Evolutionary conservation across 176 grass and related monocot species (phyloP).

Genomic region (Rhipidocladum racemiflorum): DNA sequence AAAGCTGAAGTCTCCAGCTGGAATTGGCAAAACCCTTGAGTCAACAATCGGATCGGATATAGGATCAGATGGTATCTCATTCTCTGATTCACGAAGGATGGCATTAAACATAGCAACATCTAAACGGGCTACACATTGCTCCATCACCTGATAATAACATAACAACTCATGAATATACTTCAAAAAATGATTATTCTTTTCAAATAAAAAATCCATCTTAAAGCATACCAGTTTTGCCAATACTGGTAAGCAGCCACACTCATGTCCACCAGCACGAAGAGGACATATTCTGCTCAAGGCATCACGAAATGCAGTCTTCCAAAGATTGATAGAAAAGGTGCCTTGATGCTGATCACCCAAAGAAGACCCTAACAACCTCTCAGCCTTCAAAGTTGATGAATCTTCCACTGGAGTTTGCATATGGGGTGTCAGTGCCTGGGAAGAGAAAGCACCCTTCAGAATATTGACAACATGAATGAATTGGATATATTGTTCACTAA

Average conservation of each 20-base stretch:
- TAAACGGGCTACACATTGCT: conserved; percentile 81
- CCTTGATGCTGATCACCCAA: conserved; percentile 63
- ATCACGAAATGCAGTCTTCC: conserved; percentile 74
- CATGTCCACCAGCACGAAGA: conserved; percentile 61
- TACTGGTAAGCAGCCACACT: conserved; percentile 84
- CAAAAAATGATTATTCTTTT: background rate
- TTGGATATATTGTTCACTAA: background rate
- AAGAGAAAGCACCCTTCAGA: conserved; percentile 30
- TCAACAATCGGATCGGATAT: conserved; percentile 87
- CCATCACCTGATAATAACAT: conserved; percentile 75
- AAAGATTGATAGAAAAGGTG: conserved; percentile 66
- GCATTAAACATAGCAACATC: conserved; percentile 97
- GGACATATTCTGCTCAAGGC: conserved; percentile 77
- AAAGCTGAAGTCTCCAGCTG: conserved; percentile 74
- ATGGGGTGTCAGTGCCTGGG: conserved; percentile 65
- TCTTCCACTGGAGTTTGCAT: conserved; percentile 68
- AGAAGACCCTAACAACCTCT: conserved; percentile 31
- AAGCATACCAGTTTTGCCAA: conserved; percentile 67
- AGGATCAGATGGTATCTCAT: conserved; percentile 88
- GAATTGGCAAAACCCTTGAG: conserved; percentile 78
- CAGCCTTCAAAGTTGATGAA: conserved; percentile 39
- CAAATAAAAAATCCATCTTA: background rate
- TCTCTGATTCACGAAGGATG: conserved; percentile 84
- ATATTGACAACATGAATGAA: conserved; percentile 2
- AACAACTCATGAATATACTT: background rate